Evolutionary conservation across 2,329 filamentous ascomycete species (phyloP).

Genomic region (Dothistroma pini): DNA sequence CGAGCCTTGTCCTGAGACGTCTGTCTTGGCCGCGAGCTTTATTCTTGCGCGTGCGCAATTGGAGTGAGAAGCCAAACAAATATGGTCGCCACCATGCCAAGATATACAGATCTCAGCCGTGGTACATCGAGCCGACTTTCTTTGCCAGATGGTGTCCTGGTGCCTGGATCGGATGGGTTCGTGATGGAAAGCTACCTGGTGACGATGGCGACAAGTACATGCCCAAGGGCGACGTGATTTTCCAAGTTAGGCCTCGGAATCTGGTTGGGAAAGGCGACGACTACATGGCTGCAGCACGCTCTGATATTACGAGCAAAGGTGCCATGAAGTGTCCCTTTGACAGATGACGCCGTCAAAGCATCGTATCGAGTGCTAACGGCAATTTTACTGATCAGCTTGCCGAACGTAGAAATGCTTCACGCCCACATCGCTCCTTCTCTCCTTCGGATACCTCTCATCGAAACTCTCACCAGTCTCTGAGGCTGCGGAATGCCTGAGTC

Average conservation of each 20-base stretch:
- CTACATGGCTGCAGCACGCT: constrained; percentile 26
- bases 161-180: constrained; percentile 48
- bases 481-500: constrained; percentile 5
- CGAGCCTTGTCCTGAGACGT: constrained; percentile 56
- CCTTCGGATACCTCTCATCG: constrained; percentile 8
- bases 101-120: constrained; percentile 60
- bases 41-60: constrained; percentile 35
- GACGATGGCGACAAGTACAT: constrained; percentile 46
- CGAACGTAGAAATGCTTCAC: constrained; percentile 11
- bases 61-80: constrained; percentile 50
- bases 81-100: constrained; percentile 50
- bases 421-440: not conserved
- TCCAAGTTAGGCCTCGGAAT: constrained; percentile 60
- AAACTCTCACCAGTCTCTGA: not conserved
- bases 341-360: not conserved
- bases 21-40: constrained; percentile 57
- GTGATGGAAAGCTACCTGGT: constrained; percentile 48
- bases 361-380: not conserved
- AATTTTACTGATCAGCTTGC: constrained; percentile 6
- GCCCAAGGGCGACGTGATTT: constrained; percentile 52
- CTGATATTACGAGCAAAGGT: not conserved
- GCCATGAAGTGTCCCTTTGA: not conserved
- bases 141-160: constrained; percentile 57
- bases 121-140: constrained; percentile 46
- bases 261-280: constrained; percentile 47